Conservation (phyloP, 2,329 filamentous ascomycete species). For the Neophaeococcomyces mojaviensis region DNA sequence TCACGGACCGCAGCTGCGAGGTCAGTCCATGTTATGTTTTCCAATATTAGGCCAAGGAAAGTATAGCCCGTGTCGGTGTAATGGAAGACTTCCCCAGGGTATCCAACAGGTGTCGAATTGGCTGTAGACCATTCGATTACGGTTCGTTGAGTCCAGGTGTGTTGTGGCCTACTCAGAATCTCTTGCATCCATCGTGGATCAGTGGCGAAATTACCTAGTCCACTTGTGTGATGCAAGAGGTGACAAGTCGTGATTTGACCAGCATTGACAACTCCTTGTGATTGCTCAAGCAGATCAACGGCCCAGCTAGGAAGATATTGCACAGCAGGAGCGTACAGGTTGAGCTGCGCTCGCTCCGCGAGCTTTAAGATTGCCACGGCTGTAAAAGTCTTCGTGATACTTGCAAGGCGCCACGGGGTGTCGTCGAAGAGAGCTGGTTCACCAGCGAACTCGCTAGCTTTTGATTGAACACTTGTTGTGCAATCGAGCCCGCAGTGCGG, state of each 20-base stretch:
- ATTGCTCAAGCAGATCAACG: slow-evolving; percentile 6
- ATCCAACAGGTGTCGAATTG: slow-evolving; percentile 8
- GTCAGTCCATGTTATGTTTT: slow-evolving; percentile 8
- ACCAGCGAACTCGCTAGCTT: slow-evolving; percentile 2
- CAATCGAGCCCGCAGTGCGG: slow-evolving; percentile 9
- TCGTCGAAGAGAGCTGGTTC: slow-evolving; percentile 9
- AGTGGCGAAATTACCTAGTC: slow-evolving; percentile 10
- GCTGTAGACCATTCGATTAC: slow-evolving; percentile 8
- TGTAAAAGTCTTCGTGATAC: slow-evolving; percentile 12
- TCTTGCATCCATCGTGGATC: slow-evolving; percentile 11
- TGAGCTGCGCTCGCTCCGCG: slow-evolving; percentile 6
- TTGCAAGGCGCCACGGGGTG: slow-evolving; percentile 10
- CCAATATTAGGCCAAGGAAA: slow-evolving; percentile 10
- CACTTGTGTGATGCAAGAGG: slow-evolving; percentile 11
- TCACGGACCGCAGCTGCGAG: slow-evolving; percentile 8
- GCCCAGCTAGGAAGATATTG: slow-evolving; percentile 10
- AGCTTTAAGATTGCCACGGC: slow-evolving; percentile 9
- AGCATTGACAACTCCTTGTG: slow-evolving; percentile 9
- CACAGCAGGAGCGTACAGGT: slow-evolving; percentile 9
- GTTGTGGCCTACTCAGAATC: slow-evolving; percentile 7
- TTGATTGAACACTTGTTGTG: slow-evolving; percentile 8
- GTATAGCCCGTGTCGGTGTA: slow-evolving; percentile 11
- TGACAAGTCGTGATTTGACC: slow-evolving; percentile 7
- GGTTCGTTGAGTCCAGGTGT: slow-evolving; percentile 6
- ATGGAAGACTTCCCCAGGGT: slow-evolving; percentile 7